Percentiles rank a stretch among this genome's conserved stretches.
Conservation (phyloP, 306 rosid species). For the cucumber (Cucumis sativus) region DNA sequence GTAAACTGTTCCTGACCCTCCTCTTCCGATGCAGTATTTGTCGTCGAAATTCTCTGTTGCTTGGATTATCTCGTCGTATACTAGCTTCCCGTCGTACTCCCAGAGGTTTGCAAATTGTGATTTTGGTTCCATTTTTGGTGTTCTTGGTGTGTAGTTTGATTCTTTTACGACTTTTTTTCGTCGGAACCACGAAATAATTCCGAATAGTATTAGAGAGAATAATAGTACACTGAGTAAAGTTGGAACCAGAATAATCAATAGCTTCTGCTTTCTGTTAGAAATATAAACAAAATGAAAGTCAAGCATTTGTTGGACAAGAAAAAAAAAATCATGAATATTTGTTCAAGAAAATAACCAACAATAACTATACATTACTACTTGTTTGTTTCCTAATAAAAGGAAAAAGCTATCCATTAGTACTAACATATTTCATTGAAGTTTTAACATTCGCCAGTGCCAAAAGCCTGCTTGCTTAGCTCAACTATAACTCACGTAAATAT, state of each 20-base stretch:
- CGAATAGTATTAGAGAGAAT: slow-evolving; percentile 3
- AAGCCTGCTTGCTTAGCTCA: no score
- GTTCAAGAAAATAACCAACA: no score
- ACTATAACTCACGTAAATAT: no score
- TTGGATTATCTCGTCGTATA: slow-evolving; percentile 23
- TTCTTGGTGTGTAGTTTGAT: not conserved
- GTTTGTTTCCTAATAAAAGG: no score
- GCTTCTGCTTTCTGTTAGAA: slow-evolving; percentile 1
- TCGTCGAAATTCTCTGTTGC: slow-evolving; percentile 25
- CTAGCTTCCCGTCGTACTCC: slow-evolving; percentile 28
- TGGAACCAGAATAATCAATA: slow-evolving; percentile 13
- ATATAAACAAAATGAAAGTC: not conserved
- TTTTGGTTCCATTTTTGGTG: not conserved
- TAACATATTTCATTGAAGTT: no score
- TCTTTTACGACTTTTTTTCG: slow-evolving; percentile 5
- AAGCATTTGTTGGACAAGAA: no score
- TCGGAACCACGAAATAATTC: not conserved
- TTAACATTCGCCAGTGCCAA: no score
- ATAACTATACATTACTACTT: no score
- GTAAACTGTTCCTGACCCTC: slow-evolving; percentile 27
- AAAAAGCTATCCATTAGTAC: no score
- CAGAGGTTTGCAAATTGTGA: slow-evolving; percentile 20
- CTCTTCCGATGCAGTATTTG: slow-evolving; percentile 22
- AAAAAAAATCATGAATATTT: no score
- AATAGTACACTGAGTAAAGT: slow-evolving; percentile 11